Base-by-base conservation (phyloP, 73 alveolate species). In the Loxodes magnus region DNA sequence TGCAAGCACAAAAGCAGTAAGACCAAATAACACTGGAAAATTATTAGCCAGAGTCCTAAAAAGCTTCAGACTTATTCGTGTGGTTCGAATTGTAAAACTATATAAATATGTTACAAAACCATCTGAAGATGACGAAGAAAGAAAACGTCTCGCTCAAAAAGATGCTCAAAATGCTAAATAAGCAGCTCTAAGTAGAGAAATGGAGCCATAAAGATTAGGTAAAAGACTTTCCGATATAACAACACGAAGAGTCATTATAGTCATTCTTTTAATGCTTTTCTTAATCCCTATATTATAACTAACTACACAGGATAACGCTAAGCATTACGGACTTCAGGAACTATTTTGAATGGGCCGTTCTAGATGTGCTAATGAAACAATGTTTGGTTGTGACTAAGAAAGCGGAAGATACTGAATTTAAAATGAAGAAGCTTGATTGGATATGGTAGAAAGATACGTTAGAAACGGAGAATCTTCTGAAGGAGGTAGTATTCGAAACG, bases 231-330 rank as follows among this genome's bases (percentile, higher is more conserved):
- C 96, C 25, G 94, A 91, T 28, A 59, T 60, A 29, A 90, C 91
- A 15, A 87, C 94, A 30, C 67, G 90, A 71, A 83, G 93, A 79
- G 94, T 91, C 35, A 84, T 91, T n/a, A 55, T 91, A 4, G 72
- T 88, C 22, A 88, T 89, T n/a, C 77, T 92, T 6, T 78, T 79
- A 23, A 90, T 88, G 84, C 58, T 92, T 20, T 37, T 92, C 37
- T 51, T 80, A 21, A 56, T 82, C 12, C 94, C 97, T 4, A 43
- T 80, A n/a, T 73, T 86, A 60, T 60, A 54, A 38, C 62, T 54
- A 15, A 5, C 0, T 5, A 60, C 33, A 2, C 37, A 34, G 0
- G 67, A 54, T 34, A 54, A 54, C 63, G 10, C 67, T 19, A n/a
- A 12, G 19, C 12, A 35, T 4, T 77, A 70, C 37, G 91, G 85